A percentile compares a stretch with the other conserved stretches of the same genome.
These are phyloP conservation scores for Geranium incanum DNA, from an alignment of 441 rosid genomes.

Conservation along the genomic window DNA sequence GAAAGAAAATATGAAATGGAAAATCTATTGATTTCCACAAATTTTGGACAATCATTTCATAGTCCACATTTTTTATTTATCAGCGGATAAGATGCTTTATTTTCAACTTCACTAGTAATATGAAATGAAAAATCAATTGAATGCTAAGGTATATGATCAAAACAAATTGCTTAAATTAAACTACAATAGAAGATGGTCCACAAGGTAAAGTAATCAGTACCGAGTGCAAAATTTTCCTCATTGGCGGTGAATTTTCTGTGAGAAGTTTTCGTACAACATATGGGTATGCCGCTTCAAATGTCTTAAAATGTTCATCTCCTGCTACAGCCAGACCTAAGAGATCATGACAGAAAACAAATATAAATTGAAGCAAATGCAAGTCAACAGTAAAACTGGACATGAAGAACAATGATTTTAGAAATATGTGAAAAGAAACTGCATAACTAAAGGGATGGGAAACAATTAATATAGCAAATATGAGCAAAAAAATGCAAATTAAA, in stretches of 20 bases:
- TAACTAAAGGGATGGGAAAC: not conserved
- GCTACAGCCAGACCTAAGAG: slow-evolving; percentile 76
- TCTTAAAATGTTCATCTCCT: slow-evolving; percentile 45
- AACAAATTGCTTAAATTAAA: not conserved
- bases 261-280: slow-evolving; percentile 74
- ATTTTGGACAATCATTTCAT: not conserved
- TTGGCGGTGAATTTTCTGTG: slow-evolving; percentile 58
- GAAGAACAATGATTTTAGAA: not conserved
- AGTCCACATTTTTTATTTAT: not conserved
- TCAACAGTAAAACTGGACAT: not conserved
- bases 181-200: not conserved
- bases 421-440: slow-evolving; percentile 9
- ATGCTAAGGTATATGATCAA: not conserved
- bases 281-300: slow-evolving; percentile 87
- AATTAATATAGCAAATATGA: not conserved
- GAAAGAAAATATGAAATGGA: too few relatives aligned
- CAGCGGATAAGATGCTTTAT: not conserved
- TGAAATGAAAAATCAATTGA: not conserved
- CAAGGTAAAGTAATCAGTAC: slow-evolving; percentile 24
- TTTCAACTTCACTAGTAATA: not conserved
- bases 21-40: too few relatives aligned
- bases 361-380: slow-evolving; percentile 2
- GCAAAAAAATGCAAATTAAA: not conserved
- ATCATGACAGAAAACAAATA: slow-evolving; percentile 21
- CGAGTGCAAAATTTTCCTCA: slow-evolving; percentile 71